These are phyloP conservation scores for Pezicula carpinea DNA, from an alignment of 2,329 filamentous ascomycete species.

Conservation along the genomic window DNA sequence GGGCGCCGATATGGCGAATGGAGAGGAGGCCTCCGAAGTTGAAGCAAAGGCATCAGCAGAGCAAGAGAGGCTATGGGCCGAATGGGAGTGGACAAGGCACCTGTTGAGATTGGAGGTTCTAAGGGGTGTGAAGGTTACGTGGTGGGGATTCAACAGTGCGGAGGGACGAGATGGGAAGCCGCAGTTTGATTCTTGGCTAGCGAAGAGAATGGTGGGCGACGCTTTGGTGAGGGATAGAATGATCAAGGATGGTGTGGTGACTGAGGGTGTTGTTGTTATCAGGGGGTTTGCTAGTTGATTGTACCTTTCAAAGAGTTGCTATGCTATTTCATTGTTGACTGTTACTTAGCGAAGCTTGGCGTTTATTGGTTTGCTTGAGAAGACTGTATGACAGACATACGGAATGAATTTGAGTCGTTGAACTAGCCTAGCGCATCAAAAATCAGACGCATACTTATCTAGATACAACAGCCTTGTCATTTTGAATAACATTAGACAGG, in stretches of 20 bases:
- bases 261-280: constrained; percentile 11
- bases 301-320: no score
- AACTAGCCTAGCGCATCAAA: no score
- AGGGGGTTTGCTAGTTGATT: background rate
- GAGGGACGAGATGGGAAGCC: background rate
- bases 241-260: constrained; percentile 16
- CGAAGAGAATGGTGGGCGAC: constrained; percentile 20
- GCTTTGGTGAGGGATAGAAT: constrained; percentile 18
- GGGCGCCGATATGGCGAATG: background rate
- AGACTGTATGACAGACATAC: no score
- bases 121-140: constrained; percentile 16
- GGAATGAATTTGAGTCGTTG: no score
- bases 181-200: constrained; percentile 18
- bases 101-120: constrained; percentile 12
- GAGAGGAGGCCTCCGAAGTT: background rate
- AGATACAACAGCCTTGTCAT: no score
- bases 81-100: constrained; percentile 19
- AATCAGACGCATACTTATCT: no score
- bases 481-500: no score
- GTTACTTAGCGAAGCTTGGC: no score
- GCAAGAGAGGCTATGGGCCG: constrained; percentile 7
- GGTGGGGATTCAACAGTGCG: constrained; percentile 16
- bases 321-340: no score
- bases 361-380: no score
- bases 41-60: background rate